Conservation (phyloP, 2,329 filamentous ascomycete species). For the Phialophora chinensis region DNA sequence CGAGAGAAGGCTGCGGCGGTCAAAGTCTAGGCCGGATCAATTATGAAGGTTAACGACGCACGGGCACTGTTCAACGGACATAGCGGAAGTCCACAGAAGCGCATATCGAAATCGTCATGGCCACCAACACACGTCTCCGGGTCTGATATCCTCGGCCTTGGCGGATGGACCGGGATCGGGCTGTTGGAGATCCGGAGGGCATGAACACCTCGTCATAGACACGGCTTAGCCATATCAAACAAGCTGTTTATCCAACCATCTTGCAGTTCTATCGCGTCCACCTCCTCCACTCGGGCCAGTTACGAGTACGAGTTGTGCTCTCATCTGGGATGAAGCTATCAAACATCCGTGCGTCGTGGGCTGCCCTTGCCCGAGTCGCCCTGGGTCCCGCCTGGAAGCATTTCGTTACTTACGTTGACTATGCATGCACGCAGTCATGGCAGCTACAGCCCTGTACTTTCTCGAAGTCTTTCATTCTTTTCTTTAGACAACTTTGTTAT, state of each 20-base stretch:
- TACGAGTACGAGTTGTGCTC: not conserved
- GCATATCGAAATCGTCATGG: not conserved
- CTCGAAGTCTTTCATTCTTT: not conserved
- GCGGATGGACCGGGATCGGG: not conserved
- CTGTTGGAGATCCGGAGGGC: slow-evolving; percentile 1
- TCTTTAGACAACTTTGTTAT: not conserved
- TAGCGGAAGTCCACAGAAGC: not conserved
- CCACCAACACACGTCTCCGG: not conserved
- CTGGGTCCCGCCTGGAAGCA: not conserved
- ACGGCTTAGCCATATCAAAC: slow-evolving; percentile 4
- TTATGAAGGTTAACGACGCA: not conserved
- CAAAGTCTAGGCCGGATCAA: not conserved
- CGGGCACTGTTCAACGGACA: not conserved
- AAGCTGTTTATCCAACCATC: slow-evolving; percentile 12
- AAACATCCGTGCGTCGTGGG: not conserved
- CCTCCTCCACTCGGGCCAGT: not conserved
- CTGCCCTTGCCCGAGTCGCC: not conserved
- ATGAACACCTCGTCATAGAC: slow-evolving; percentile 8
- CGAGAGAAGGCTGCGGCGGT: not conserved
- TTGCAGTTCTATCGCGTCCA: not conserved
- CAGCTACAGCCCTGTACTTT: not conserved
- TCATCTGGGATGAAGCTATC: not conserved
- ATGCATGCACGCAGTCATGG: not conserved
- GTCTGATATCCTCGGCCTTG: not conserved
- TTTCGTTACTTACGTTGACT: not conserved